Evolutionary conservation across 306 rosid species (phyloP), one percentile per base, ranked within the genome.

Genomic region (Acacia crassicarpa): DNA sequence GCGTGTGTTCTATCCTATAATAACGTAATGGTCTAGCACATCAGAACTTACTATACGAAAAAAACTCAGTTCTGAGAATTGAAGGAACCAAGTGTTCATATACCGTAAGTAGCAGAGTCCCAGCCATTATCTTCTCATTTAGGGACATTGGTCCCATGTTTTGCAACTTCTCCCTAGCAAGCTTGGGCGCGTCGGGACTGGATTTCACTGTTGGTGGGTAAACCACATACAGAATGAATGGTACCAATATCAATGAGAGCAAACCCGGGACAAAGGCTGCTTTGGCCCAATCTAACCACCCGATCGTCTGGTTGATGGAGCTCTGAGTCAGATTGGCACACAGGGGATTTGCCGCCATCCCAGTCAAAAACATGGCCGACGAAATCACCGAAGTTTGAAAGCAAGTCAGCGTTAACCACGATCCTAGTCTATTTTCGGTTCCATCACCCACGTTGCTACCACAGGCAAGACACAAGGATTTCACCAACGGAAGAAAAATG

Each of bases 381-480:
- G 99, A 93, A 70, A 95, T 89, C 86, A 89, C 94, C 17, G 98
- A 95, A 10, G 99, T 95, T 81, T 95, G 99, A 70, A 95, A 93
- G 83, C 98, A 95, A 77, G 99, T 93, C 4, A 95, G 98, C 99
- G 92, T 95, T 88, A 95, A 77, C 99, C 99, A 93, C 8, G 99
- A 91, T 20, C 99, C 98, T 33, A 93, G 61, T 56, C 69, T 88
- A 0, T 68, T 11, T 89, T 93, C 99, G 4, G 99, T 96, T 44
- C 99, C 99, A 30, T 96, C 98, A n/a, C 98, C 99, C 10, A 1
- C 93, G 81, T 96, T 96, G 83, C 99, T 96, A 2, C 99, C 99
- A 59, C 99, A 95, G 1, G 98, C 98, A 8, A 89, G 94, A 66
- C 99, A 95, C 2, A 95, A 87, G 2, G 99, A 83, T 81, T 95